These are phyloP conservation scores for Zymoseptoria pseudotritici DNA, from an alignment of 2,329 filamentous ascomycete genomes.

Conservation along the genomic window DNA sequence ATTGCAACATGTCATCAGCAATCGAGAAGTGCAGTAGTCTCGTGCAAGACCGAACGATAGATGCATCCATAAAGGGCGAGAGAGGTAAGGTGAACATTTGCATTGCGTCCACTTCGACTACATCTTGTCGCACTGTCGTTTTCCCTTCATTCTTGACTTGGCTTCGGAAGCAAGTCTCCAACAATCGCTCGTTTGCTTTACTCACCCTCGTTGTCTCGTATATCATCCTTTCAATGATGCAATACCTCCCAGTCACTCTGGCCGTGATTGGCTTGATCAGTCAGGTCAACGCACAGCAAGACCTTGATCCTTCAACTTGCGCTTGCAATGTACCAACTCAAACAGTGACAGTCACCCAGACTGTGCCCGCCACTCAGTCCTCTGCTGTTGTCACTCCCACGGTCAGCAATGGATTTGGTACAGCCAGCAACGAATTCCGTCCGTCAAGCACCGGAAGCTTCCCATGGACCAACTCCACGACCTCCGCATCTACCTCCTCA, in stretches of 20 bases:
- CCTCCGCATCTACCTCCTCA: background rate
- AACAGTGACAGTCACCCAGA: slow-evolving; percentile 6
- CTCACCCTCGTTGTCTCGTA: background rate
- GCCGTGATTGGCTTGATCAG: slow-evolving; percentile 40
- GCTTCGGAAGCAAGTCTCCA: too few species aligned
- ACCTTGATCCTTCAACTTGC: slow-evolving; percentile 37
- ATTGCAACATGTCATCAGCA: background rate
- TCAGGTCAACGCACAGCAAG: slow-evolving; percentile 41
- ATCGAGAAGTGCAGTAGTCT: background rate
- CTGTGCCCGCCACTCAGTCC: background rate
- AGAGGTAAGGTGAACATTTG: too few species aligned
- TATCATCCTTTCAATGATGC: background rate
- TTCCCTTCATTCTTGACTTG: background rate
- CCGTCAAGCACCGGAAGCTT: background rate
- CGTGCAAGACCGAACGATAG: too few species aligned
- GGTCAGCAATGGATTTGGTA: background rate
- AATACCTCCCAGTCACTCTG: slow-evolving; percentile 15
- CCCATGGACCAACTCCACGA: background rate
- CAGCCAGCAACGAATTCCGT: background rate
- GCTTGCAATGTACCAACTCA: slow-evolving; percentile 11
- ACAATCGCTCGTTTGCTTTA: background rate
- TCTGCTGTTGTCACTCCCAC: background rate
- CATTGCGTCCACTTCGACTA: too few species aligned
- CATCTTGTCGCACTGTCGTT: background rate
- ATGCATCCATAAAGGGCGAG: too few species aligned